Evolutionary conservation across 2,329 filamentous ascomycete species (phyloP), one percentile per base, ranked within the genome.

Genomic region (Trichoderma polysporum): DNA sequence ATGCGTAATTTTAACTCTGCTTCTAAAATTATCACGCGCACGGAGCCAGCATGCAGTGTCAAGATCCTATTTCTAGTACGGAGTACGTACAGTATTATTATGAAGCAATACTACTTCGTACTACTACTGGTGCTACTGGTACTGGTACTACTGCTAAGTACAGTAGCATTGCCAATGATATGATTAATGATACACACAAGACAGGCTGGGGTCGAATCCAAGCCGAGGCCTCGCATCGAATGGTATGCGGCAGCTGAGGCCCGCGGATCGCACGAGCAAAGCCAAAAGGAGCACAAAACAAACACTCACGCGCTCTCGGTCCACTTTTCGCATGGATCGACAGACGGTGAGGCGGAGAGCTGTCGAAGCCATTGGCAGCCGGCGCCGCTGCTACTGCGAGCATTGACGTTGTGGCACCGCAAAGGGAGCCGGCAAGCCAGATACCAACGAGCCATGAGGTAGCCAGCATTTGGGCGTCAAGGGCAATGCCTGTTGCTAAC

Each of bases 1-100:
- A 56, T 56, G 53, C 49, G 50, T 53, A 45, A 63, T 54, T 53
- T 53, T 17, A 45, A 45, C 37, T 25, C 7, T 64, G 60, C 60
- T 56, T 64, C 60, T 64, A 56, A 47, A 64, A 64, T 64, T 64
- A 64, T 64, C 60, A 56, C 60, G 59, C 59, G 35, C 47, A 33
- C n/a, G 59, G 3, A 19, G 59, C 33, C 33, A 52, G 27, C 13
- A 41, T 53, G 33, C n/a, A 19, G 35, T 25, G 31, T 45, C 39
- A 15, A 2, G 15, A 39, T 39, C 7, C 15, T n/a, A 39, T 17
- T 41, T 15, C 15, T 19, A 45, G 10, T 19, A n/a, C n/a, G n/a
- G n/a, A n/a, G n/a, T n/a, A n/a, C n/a, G n/a, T n/a, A n/a, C n/a
- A 19, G 41, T 19, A 45, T 19, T 19, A 12, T 17, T 45, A 45